These are phyloP conservation scores for Dendrostoma leiphaemia DNA, from an alignment of 2,329 filamentous ascomycete species.

Conservation along the genomic window DNA sequence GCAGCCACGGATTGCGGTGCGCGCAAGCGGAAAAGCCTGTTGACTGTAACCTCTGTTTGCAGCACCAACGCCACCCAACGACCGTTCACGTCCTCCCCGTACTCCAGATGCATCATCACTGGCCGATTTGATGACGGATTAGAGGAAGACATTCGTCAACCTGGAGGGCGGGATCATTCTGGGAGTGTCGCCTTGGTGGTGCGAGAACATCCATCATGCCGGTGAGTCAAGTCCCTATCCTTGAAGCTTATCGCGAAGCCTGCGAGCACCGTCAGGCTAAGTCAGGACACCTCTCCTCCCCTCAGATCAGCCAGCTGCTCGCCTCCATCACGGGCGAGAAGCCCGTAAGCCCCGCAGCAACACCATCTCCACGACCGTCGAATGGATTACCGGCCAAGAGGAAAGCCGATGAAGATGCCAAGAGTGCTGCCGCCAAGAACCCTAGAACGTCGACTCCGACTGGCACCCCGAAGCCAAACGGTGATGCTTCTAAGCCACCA, in stretches of 20 bases:
- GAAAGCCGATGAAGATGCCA: conserved; percentile 54
- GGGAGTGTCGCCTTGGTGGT: conserved; percentile 4
- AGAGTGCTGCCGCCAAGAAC: conserved; percentile 39
- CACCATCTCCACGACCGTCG: conserved; percentile 11
- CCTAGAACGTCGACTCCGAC: conserved; percentile 32
- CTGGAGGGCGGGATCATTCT: conserved; percentile 16
- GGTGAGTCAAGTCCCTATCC: conserved; percentile 27
- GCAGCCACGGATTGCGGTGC: conserved; percentile 1
- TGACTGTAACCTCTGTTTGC: conserved; percentile 5
- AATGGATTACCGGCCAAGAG: conserved; percentile 42
- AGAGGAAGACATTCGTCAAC: conserved; percentile 11
- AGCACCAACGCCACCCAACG: background rate
- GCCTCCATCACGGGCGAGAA: conserved; percentile 60
- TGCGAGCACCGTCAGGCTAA: conserved; percentile 1
- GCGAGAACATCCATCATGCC: conserved; percentile 31
- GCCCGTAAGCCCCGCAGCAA: conserved; percentile 30
- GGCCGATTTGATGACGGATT: conserved; percentile 28
- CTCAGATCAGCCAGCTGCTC: conserved; percentile 55
- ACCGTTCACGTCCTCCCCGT: background rate
- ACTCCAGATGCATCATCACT: conserved; percentile 16
- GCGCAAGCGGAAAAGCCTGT: conserved; percentile 8
- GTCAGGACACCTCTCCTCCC: conserved; percentile 11
- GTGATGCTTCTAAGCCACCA: conserved; percentile 25
- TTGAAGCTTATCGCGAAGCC: background rate
- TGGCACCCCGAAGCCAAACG: conserved; percentile 20